Evolutionary conservation across 2,329 filamentous ascomycete species (phyloP).

Genomic region (Hirsutella minnesotensis): DNA sequence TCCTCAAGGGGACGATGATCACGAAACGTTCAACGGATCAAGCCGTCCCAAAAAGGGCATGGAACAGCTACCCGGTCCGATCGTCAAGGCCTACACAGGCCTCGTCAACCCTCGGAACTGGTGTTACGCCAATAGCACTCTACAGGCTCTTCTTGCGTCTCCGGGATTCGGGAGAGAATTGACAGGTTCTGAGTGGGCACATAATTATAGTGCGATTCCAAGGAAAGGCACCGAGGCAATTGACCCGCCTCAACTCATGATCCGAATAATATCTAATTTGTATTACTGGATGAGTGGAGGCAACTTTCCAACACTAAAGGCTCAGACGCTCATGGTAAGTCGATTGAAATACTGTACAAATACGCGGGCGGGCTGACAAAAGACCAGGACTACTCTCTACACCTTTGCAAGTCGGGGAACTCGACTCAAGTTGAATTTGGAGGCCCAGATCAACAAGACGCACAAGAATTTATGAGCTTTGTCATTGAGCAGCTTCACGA

Average conservation of each 20-base stretch:
- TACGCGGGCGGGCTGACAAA: neutral
- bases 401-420: slow-evolving; percentile 20
- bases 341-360: too few relatives aligned
- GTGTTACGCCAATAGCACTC: slow-evolving; percentile 85
- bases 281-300: slow-evolving; percentile 44
- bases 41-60: slow-evolving; percentile 24
- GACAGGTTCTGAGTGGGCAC: slow-evolving; percentile 45
- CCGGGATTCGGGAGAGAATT: slow-evolving; percentile 53
- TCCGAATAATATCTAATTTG: slow-evolving; percentile 45
- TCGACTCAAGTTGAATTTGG: slow-evolving; percentile 41
- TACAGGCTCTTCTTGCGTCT: slow-evolving; percentile 74
- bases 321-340: slow-evolving; percentile 46
- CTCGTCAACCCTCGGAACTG: slow-evolving; percentile 71
- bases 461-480: slow-evolving; percentile 81
- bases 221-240: slow-evolving; percentile 46
- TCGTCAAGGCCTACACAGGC: slow-evolving; percentile 36
- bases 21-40: slow-evolving; percentile 24
- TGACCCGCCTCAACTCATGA: slow-evolving; percentile 45
- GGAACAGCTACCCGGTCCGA: slow-evolving; percentile 27
- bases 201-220: slow-evolving; percentile 51
- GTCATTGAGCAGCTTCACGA: slow-evolving; percentile 71
- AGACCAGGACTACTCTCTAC: slow-evolving; percentile 41
- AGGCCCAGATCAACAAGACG: slow-evolving; percentile 72
- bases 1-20: slow-evolving; percentile 23
- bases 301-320: slow-evolving; percentile 37